phyloP scores from a whole-genome alignment of 1,139 yeast genomes.

The Eremothecium coryli region DNA sequence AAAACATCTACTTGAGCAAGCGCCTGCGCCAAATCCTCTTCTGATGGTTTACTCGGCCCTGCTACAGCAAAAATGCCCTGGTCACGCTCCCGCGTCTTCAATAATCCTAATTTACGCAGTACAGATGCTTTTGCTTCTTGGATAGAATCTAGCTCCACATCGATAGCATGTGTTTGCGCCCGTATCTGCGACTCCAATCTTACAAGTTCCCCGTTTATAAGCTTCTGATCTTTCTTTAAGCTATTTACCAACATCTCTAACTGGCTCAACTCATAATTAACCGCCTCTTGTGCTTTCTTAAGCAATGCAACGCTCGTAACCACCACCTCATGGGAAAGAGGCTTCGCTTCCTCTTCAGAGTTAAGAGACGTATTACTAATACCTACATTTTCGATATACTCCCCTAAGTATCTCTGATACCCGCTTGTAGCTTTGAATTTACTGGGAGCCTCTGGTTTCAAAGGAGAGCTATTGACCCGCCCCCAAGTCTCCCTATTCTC shows the following conservation, averaged over 20 bases:
- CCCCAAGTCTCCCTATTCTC: conserved; percentile 15
- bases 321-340: conserved; percentile 4
- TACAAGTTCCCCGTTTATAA: conserved; percentile 19
- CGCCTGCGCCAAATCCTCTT: conserved; percentile 11
- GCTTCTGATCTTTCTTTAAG: conserved; percentile 19
- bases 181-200: conserved; percentile 11
- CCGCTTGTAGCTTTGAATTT: conserved; percentile 12
- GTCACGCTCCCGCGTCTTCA: conserved; percentile 5
- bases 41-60: background rate
- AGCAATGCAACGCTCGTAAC: conserved; percentile 13
- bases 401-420: conserved; percentile 17
- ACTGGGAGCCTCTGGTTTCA: conserved; percentile 2
- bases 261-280: conserved; percentile 16
- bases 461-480: background rate
- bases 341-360: conserved; percentile 3
- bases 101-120: conserved; percentile 17
- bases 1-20: conserved; percentile 15
- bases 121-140: conserved; percentile 12
- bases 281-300: conserved; percentile 11
- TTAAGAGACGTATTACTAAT: conserved; percentile 19
- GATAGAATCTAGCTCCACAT: conserved; percentile 13
- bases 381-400: conserved; percentile 23
- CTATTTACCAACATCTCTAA: conserved; percentile 17
- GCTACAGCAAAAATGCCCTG: background rate
- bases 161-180: conserved; percentile 11